Conservation (phyloP, 2,329 filamentous ascomycete species). For the Stromatinia cepivora region DNA sequence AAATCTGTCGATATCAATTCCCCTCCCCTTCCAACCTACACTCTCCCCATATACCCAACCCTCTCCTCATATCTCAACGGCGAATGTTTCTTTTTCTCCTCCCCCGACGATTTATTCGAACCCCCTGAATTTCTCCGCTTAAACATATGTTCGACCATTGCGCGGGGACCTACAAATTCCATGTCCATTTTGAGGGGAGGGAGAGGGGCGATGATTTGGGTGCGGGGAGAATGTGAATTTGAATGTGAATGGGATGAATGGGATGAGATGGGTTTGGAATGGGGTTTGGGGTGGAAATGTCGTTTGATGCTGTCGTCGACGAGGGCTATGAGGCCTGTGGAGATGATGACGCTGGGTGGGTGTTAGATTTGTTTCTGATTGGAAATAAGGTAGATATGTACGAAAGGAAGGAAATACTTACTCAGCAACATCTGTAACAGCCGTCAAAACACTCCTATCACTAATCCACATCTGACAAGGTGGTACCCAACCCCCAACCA, state of each 20-base stretch:
- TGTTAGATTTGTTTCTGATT: background rate
- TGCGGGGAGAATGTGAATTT: constrained; percentile 31
- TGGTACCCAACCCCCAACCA: constrained; percentile 84
- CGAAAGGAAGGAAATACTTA: constrained; percentile 51
- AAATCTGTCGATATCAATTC: background rate
- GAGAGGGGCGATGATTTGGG: constrained; percentile 50
- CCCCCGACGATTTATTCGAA: constrained; percentile 29
- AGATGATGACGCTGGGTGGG: constrained; percentile 70
- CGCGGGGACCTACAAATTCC: constrained; percentile 62
- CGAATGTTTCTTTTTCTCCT: constrained; percentile 22
- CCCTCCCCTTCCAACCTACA: background rate
- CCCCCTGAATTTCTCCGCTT: constrained; percentile 47
- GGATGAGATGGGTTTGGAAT: constrained; percentile 49
- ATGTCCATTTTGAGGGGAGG: constrained; percentile 52
- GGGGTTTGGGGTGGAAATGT: constrained; percentile 43
- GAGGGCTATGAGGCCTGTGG: constrained; percentile 84
- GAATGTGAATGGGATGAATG: constrained; percentile 72
- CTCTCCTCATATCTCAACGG: constrained; percentile 29
- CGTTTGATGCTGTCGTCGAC: constrained; percentile 86
- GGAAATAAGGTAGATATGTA: background rate
- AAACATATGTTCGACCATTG: constrained; percentile 64
- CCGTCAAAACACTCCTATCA: constrained; percentile 65
- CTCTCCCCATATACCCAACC: constrained; percentile 15
- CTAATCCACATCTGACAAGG: constrained; percentile 90
- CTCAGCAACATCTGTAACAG: constrained; percentile 81